phyloP scores from a whole-genome alignment of 768 basidiomycete genomes.

The Termitomyces sp. region DNA sequence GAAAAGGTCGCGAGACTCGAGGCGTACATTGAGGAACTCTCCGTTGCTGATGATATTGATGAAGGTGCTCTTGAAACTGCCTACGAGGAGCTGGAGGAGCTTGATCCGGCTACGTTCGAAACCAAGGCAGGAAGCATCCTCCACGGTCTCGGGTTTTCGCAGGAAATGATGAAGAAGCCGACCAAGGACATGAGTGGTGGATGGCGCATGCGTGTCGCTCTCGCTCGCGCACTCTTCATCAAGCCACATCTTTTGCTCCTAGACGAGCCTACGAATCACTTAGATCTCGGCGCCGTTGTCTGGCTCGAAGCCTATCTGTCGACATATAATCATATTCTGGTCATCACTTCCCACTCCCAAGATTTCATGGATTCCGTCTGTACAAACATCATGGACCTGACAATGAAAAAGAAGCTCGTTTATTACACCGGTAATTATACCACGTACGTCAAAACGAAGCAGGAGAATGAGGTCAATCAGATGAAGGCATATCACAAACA shows the following conservation, averaged over 20 bases:
- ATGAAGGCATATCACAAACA: conserved; percentile 99
- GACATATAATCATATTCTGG: conserved; percentile 97
- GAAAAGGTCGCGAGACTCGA: conserved; percentile 93
- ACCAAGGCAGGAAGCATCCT: conserved; percentile 93
- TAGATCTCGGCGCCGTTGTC: conserved; percentile 96
- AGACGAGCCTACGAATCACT: conserved; percentile 90
- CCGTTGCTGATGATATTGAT: conserved; percentile 84
- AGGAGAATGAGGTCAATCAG: conserved; percentile 98
- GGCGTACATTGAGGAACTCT: conserved; percentile 89
- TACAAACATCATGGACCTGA: conserved; percentile 97
- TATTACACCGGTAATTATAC: conserved; percentile 97
- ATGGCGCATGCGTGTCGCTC: conserved; percentile 98
- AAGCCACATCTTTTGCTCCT: conserved; percentile 94
- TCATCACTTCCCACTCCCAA: conserved; percentile 97
- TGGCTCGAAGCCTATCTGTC: conserved; percentile 98
- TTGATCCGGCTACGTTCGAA: conserved; percentile 95
- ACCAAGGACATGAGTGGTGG: conserved; percentile 99
- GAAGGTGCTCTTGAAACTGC: conserved; percentile 82
- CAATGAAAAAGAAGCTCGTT: conserved; percentile 83
- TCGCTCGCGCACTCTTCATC: conserved; percentile 92
- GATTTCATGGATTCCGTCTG: conserved; percentile 99
- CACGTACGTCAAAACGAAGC: conserved; percentile 93
- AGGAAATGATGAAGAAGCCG: conserved; percentile 90
- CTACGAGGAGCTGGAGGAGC: conserved; percentile 95
- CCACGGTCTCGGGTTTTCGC: conserved; percentile 93